Conservation (phyloP, 176 grass and related monocot genomes). For the Canna indica region DNA sequence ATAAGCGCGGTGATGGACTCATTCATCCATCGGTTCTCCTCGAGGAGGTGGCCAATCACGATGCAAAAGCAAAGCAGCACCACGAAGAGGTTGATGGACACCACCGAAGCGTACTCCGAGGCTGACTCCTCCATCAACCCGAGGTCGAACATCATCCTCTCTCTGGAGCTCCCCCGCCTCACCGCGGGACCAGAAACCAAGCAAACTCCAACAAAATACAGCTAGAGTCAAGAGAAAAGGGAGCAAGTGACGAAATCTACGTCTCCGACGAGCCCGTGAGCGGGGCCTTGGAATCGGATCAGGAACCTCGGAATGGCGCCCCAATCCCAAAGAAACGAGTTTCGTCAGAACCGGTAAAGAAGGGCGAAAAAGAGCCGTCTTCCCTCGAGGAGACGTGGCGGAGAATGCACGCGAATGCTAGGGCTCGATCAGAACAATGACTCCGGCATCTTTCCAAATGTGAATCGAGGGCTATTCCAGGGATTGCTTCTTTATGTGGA, state of each 20-base stretch:
- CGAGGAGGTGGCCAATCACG: slow-evolving; percentile 85
- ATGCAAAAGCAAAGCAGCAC: slow-evolving; percentile 85
- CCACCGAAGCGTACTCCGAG: slow-evolving; percentile 79
- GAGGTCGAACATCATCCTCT: slow-evolving; percentile 32
- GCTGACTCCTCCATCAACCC: slow-evolving; percentile 36
- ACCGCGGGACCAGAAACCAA: not conserved
- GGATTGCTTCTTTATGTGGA: not conserved
- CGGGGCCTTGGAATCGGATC: not conserved
- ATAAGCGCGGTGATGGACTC: slow-evolving; percentile 87
- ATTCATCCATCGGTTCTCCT: slow-evolving; percentile 91
- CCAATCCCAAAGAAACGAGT: not conserved
- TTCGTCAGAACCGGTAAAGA: not conserved
- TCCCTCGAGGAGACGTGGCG: not conserved
- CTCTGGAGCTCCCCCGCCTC: not conserved
- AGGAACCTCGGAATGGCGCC: not conserved
- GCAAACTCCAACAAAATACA: not conserved
- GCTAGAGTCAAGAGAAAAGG: not conserved
- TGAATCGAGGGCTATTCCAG: not conserved
- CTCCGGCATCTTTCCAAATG: not conserved
- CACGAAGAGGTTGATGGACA: slow-evolving; percentile 86
- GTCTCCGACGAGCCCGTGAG: not conserved
- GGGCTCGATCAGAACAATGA: not conserved
- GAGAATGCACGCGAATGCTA: not conserved
- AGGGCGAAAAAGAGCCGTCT: not conserved
- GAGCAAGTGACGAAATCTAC: not conserved